These are phyloP conservation scores for Pulveroboletus sp. DNA, from an alignment of 768 basidiomycete genomes.

Conservation along the genomic window DNA sequence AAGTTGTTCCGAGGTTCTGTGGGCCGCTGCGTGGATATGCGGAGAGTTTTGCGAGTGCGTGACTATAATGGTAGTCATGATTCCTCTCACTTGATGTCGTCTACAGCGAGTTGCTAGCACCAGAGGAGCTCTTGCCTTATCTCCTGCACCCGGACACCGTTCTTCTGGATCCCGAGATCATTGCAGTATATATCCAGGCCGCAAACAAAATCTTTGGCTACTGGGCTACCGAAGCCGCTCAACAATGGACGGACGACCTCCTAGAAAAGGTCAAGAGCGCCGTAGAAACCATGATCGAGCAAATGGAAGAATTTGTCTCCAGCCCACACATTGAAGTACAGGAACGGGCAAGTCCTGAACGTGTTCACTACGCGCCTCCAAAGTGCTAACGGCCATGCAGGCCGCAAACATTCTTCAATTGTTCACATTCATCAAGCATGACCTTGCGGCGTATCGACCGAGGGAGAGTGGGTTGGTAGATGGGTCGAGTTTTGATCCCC, in stretches of 20 bases:
- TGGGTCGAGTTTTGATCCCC: slow-evolving; percentile 37
- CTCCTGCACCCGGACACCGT: slow-evolving; percentile 61
- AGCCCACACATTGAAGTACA: slow-evolving; percentile 85
- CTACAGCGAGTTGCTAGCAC: slow-evolving; percentile 72
- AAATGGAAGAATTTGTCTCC: slow-evolving; percentile 56
- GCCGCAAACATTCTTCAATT: slow-evolving; percentile 80
- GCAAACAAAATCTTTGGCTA: slow-evolving; percentile 83
- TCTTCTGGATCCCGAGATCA: slow-evolving; percentile 58
- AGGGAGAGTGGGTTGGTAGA: slow-evolving; percentile 38
- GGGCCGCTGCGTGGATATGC: slow-evolving; percentile 96
- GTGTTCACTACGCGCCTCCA: not conserved
- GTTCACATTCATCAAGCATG: slow-evolving; percentile 72
- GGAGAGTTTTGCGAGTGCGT: slow-evolving; percentile 91
- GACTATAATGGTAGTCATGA: not conserved
- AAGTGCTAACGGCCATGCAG: slow-evolving; percentile 36
- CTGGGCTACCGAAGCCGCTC: slow-evolving; percentile 77
- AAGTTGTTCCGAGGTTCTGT: slow-evolving; percentile 81
- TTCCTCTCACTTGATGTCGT: slow-evolving; percentile 6
- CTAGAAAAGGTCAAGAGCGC: slow-evolving; percentile 60
- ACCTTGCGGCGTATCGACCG: slow-evolving; percentile 57
- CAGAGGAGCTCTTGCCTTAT: slow-evolving; percentile 68
- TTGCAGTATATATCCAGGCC: slow-evolving; percentile 80
- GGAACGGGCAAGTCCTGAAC: slow-evolving; percentile 66
- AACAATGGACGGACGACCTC: slow-evolving; percentile 73
- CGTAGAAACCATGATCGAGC: slow-evolving; percentile 59